Percentiles rank a stretch among this genome's conserved stretches.
phyloP scores from a whole-genome alignment of 2,329 filamentous ascomycete species.

The Graphiopsis chlorocephala region DNA sequence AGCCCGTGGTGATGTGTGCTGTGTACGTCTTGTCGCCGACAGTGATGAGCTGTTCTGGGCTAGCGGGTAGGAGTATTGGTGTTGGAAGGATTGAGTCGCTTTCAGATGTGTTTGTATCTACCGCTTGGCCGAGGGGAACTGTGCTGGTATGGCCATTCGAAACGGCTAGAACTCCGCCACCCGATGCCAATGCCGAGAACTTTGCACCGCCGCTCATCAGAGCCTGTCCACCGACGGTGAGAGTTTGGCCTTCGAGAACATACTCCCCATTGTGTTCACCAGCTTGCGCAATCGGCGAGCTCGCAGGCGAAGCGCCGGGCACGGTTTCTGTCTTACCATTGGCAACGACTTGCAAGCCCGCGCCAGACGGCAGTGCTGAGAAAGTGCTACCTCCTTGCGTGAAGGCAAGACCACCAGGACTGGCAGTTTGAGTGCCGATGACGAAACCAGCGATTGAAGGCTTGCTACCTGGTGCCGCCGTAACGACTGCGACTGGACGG shows the following conservation, averaged over 20 bases:
- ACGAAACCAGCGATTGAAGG: neutral
- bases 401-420: neutral
- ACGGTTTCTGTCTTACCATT: neutral
- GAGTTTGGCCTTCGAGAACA: neutral
- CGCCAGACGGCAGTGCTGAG: conserved; percentile 7
- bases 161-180: neutral
- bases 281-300: neutral
- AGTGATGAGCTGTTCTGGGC: neutral
- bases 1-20: neutral
- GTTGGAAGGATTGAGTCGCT: neutral
- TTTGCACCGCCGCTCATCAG: neutral
- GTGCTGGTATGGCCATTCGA: neutral
- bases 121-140: neutral
- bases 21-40: conserved; percentile 3
- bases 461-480: neutral
- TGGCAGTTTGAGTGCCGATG: neutral
- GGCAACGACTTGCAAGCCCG: neutral
- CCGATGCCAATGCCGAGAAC: neutral
- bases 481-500: neutral
- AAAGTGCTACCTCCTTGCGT: conserved; percentile 1
- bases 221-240: neutral
- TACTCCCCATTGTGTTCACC: neutral
- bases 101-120: neutral
- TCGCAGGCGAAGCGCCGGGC: neutral
- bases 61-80: neutral